These are phyloP conservation scores for Stagonosporopsis chrysanthemi DNA, from an alignment of 2,329 filamentous ascomycete species.

Conservation along the genomic window DNA sequence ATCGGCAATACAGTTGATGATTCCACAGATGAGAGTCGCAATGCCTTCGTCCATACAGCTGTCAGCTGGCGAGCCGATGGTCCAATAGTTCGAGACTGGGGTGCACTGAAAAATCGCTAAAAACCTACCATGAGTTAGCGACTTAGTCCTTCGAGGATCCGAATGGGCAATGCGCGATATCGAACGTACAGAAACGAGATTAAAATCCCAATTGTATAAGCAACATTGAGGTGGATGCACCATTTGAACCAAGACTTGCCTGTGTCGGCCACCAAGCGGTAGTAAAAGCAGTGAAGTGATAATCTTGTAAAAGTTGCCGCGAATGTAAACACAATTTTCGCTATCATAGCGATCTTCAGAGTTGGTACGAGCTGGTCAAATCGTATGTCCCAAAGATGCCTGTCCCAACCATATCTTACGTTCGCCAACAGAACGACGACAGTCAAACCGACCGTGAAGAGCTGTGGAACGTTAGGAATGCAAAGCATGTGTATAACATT, in stretches of 20 bases:
- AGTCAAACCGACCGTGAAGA: constrained; percentile 51
- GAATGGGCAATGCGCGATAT: constrained; percentile 20
- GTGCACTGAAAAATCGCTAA: constrained; percentile 51
- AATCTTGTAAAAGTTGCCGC: constrained; percentile 55
- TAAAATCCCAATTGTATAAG: constrained; percentile 48
- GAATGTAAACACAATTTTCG: constrained; percentile 53
- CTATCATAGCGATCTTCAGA: constrained; percentile 51
- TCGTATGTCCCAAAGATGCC: constrained; percentile 54
- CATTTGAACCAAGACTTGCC: constrained; percentile 50
- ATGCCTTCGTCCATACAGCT: constrained; percentile 53
- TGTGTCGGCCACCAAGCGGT: constrained; percentile 54
- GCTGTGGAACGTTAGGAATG: constrained; percentile 29
- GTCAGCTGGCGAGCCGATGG: constrained; percentile 38
- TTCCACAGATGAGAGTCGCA: constrained; percentile 49
- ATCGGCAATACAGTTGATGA: constrained; percentile 55
- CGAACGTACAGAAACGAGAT: constrained; percentile 41
- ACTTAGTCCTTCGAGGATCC: not conserved
- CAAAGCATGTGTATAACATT: not conserved
- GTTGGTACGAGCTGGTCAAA: constrained; percentile 30
- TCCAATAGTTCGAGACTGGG: constrained; percentile 55
- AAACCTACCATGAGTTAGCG: constrained; percentile 17
- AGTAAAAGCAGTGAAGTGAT: constrained; percentile 57
- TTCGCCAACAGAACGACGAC: constrained; percentile 53
- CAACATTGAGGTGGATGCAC: constrained; percentile 50
- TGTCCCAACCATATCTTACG: constrained; percentile 51